Conservation (phyloP, 306 rosid species). For the Dryas alaskensis region DNA sequence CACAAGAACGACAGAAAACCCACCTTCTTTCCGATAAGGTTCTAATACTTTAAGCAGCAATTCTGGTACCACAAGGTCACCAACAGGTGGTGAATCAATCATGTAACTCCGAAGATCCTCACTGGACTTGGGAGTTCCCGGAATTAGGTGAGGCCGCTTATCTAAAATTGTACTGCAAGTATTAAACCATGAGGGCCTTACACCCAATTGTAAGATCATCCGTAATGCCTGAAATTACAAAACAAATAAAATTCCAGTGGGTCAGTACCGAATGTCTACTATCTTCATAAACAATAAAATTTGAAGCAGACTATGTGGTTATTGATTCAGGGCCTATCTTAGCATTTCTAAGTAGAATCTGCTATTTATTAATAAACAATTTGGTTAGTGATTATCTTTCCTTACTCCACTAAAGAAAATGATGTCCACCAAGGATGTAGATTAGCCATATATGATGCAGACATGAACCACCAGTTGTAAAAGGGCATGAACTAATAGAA, state of each 20-base stretch:
- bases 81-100: slow-evolving; percentile 67
- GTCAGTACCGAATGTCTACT: neutral
- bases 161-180: slow-evolving; percentile 67
- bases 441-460: slow-evolving; percentile 1
- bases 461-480: slow-evolving; percentile 1
- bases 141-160: slow-evolving; percentile 75
- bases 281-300: neutral
- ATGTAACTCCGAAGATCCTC: slow-evolving; percentile 87
- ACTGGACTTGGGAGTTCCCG: slow-evolving; percentile 60
- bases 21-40: slow-evolving; percentile 92
- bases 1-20: slow-evolving; percentile 24
- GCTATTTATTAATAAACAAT: neutral
- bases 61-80: slow-evolving; percentile 92
- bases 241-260: slow-evolving; percentile 13
- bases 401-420: neutral
- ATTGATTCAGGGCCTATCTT: neutral
- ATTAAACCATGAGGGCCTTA: slow-evolving; percentile 94
- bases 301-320: neutral
- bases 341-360: neutral
- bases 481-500: slow-evolving; percentile 12
- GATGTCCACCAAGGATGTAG: neutral
- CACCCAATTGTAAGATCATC: slow-evolving; percentile 93
- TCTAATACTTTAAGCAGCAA: slow-evolving; percentile 88
- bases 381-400: neutral
- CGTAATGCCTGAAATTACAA: slow-evolving; percentile 65